A percentile compares a stretch with the other conserved stretches of the same genome.
phyloP scores from a whole-genome alignment of 345 rosid species.

The Linum usitatissimum region DNA sequence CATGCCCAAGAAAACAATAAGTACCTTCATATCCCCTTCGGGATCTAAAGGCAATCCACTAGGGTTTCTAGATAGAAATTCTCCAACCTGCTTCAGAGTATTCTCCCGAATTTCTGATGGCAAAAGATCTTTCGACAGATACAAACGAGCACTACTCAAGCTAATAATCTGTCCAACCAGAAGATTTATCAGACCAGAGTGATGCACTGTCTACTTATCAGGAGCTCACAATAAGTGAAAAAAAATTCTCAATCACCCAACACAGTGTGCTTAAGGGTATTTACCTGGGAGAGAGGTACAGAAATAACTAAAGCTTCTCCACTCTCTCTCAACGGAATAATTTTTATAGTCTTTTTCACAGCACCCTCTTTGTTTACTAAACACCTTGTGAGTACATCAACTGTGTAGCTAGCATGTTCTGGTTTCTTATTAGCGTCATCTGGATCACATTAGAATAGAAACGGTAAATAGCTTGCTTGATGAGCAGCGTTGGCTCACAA shows the following conservation, averaged over 20 bases:
- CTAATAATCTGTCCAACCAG: slow-evolving; percentile 45
- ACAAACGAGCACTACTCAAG: slow-evolving; percentile 69
- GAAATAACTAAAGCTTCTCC: slow-evolving; percentile 84
- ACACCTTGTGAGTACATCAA: slow-evolving; percentile 86
- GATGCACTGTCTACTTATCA: not conserved
- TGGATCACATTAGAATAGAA: slow-evolving; percentile 22
- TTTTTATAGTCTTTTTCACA: slow-evolving; percentile 50
- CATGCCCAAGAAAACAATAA: not conserved
- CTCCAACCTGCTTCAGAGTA: slow-evolving; percentile 65
- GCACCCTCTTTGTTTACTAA: slow-evolving; percentile 45
- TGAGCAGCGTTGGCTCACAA: slow-evolving; percentile 2
- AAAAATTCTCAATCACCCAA: not conserved
- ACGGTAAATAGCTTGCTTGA: not conserved
- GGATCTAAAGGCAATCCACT: slow-evolving; percentile 75
- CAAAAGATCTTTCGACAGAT: slow-evolving; percentile 71
- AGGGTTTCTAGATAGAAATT: slow-evolving; percentile 69
- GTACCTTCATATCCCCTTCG: slow-evolving; percentile 82
- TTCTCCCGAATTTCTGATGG: slow-evolving; percentile 82
- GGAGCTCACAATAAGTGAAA: too few species aligned
- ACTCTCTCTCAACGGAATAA: slow-evolving; percentile 50
- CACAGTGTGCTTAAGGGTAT: not conserved
- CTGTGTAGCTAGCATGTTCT: slow-evolving; percentile 61
- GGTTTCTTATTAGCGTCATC: slow-evolving; percentile 64
- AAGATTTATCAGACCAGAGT: slow-evolving; percentile 10
- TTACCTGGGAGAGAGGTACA: slow-evolving; percentile 66